Evolutionary conservation across 2,329 filamentous ascomycete species (phyloP), one percentile per base, ranked within the genome.

Genomic region (Monilinia aucupariae): DNA sequence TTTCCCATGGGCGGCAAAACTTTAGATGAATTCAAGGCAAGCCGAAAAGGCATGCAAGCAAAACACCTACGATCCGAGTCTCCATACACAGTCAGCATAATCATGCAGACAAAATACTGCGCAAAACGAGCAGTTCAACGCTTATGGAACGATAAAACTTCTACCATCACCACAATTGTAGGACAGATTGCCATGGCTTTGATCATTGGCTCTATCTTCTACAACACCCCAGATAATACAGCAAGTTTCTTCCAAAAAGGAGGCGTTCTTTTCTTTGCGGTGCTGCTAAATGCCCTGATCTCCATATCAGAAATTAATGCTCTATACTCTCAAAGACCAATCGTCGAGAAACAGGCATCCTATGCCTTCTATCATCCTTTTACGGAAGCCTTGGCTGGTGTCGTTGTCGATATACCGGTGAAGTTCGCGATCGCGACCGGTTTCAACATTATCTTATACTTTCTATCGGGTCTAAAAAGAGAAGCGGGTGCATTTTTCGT

Each of bases 351-450:
- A 74, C 92, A 97, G 70, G 79, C 82, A 60, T 86, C 89, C 59
- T 97, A 96, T 73, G 92, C 92, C 25, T 82, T 97, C 30, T 96
- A 97, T 70, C 92, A 96, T 71, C 91, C 93, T 0, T 92, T 89
- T 15, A 89, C 92, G 7, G 92, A 97, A 79, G 91, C 92, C 17
- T 81, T 93, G 56, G 86, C 92, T 0, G 94, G 90, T 20, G 94
- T 96, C 86, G 77, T 97, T 37, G 88, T 85, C 65, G 92, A 97
- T 69, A 78, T 96, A 76, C 92, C 92, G 0, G 91, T 92, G 75
- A 96, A 94, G 76, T 77, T 96, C 12, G 30, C 76, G 20, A 92
- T 93, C 71, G 78, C 85, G 0, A 82, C 94, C 66, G 77, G 84
- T 15, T 96, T 96, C 80, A 96, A 96, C 73, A 61, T 92, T 50